Evolutionary conservation across 768 basidiomycete species (phyloP).

Genomic region (Hericium coralloides): DNA sequence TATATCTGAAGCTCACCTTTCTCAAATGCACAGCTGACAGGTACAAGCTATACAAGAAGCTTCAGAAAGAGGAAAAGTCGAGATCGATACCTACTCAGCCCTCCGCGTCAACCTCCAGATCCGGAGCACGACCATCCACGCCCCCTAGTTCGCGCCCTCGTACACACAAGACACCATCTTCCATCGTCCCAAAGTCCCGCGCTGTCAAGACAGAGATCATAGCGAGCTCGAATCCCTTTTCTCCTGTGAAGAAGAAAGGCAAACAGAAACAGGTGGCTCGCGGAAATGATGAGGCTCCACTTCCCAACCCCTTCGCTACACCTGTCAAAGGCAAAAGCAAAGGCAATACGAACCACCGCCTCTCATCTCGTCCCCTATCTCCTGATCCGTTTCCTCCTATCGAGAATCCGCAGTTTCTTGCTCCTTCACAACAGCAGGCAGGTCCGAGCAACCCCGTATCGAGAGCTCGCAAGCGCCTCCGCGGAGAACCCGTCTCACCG

Average conservation of each 20-base stretch:
- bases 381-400: conserved; percentile 35
- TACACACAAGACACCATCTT: conserved; percentile 23
- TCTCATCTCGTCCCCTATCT: conserved; percentile 21
- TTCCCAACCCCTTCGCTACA: conserved; percentile 37
- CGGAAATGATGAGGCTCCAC: conserved; percentile 15
- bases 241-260: conserved; percentile 62
- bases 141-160: conserved; percentile 23
- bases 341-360: conserved; percentile 15
- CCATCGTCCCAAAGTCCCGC: conserved; percentile 42
- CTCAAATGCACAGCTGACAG: conserved; percentile 48
- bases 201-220: conserved; percentile 41
- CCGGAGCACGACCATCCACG: conserved; percentile 22
- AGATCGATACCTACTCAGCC: conserved; percentile 20
- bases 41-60: conserved; percentile 75
- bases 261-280: conserved; percentile 26
- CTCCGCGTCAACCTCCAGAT: conserved; percentile 25
- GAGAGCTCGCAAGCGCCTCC: conserved; percentile 70
- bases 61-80: conserved; percentile 38
- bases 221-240: conserved; percentile 66
- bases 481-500: conserved; percentile 77
- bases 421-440: conserved; percentile 9
- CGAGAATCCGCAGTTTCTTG: conserved; percentile 11
- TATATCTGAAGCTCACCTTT: conserved; percentile 8
- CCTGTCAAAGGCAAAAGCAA: conserved; percentile 29
- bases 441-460: conserved; percentile 35